A percentile compares a stretch with the other conserved stretches of the same genome.
Conservation (phyloP, 257 asterid species). For the Fraxinus americana region DNA sequence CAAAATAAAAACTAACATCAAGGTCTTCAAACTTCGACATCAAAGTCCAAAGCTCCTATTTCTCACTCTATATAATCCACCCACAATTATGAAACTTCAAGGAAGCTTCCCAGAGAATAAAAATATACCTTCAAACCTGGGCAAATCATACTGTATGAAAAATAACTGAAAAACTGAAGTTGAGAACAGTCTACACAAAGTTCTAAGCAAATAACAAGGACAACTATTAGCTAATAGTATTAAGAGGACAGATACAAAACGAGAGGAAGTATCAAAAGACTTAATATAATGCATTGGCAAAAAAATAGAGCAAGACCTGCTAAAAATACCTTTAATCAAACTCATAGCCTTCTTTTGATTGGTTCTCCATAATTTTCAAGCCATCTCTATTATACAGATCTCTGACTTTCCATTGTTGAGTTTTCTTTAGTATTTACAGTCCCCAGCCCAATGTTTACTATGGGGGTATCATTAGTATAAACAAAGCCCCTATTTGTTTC, state of each 20-base stretch:
- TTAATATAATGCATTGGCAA: background rate
- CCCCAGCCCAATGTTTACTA: constrained; percentile 34
- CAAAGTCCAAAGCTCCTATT: constrained; percentile 22
- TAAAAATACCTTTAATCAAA: constrained; percentile 55
- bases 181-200: background rate
- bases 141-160: background rate
- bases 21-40: constrained; percentile 26
- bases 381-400: constrained; percentile 63
- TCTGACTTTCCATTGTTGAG: constrained; percentile 33
- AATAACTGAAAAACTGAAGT: background rate
- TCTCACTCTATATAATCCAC: constrained; percentile 21
- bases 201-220: constrained; percentile 7
- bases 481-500: constrained; percentile 50
- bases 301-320: background rate
- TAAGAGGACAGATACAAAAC: no score
- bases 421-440: constrained; percentile 63
- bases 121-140: constrained; percentile 56
- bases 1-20: constrained; percentile 24
- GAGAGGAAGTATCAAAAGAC: no score
- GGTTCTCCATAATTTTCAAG: constrained; percentile 43
- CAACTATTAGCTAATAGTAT: background rate
- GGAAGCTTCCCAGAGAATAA: constrained; percentile 31
- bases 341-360: constrained; percentile 36
- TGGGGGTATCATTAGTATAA: constrained; percentile 52
- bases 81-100: constrained; percentile 27